phyloP scores from a whole-genome alignment of 371 early-diverging fungal species.

The Apophysomyces variabilis region DNA sequence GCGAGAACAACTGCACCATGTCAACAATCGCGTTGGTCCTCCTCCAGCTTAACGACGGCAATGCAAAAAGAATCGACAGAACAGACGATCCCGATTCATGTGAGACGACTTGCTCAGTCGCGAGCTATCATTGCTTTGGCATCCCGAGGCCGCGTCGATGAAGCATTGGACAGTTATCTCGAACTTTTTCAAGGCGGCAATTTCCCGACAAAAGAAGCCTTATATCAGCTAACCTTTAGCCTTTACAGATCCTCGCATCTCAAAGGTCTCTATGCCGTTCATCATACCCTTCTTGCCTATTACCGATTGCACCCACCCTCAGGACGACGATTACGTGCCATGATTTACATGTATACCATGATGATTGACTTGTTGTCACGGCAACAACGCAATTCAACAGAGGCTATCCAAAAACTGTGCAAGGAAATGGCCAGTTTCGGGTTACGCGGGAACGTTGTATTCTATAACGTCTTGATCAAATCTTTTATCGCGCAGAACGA shows the following conservation, averaged over 20 bases:
- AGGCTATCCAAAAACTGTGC: constrained; percentile 12
- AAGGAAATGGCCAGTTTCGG: constrained; percentile 12
- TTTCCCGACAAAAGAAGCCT: constrained; percentile 23
- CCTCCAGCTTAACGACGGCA: background rate
- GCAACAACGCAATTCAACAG: constrained; percentile 6
- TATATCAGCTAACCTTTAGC: constrained; percentile 18
- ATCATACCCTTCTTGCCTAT: constrained; percentile 23
- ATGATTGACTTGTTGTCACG: constrained; percentile 18
- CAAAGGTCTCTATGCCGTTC: constrained; percentile 21
- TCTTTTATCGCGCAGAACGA: constrained; percentile 12
- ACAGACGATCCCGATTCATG: background rate
- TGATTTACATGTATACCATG: constrained; percentile 25
- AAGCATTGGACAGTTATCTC: constrained; percentile 14
- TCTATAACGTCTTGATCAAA: constrained; percentile 19
- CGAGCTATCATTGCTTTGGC: background rate
- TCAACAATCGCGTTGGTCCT: background rate
- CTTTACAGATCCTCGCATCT: constrained; percentile 22
- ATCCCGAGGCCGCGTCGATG: background rate
- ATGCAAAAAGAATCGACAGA: background rate
- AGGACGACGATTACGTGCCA: constrained; percentile 14
- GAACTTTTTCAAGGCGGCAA: constrained; percentile 5
- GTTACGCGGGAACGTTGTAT: background rate
- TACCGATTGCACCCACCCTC: constrained; percentile 14
- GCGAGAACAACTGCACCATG: background rate
- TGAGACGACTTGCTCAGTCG: background rate